Conservation (phyloP, 1,284 basidiomycete genomes). For the Ceratobasidium sp. region DNA sequence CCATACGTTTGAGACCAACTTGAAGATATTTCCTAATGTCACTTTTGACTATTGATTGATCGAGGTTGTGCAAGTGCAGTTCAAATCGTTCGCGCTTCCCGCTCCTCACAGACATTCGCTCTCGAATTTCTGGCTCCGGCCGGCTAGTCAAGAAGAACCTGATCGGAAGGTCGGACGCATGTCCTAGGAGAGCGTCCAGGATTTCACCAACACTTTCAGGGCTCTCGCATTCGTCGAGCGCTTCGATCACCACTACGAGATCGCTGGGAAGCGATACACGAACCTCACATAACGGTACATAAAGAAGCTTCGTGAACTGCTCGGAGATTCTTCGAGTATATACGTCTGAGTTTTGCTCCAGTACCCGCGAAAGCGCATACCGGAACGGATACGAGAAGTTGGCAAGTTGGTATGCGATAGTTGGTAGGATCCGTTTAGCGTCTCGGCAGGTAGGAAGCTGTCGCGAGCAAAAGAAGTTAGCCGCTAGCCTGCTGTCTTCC, state of each 20-base stretch:
- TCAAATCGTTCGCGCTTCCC: not conserved
- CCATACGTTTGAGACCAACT: not conserved
- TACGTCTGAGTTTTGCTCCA: not conserved
- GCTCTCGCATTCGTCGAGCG: slow-evolving; percentile 8
- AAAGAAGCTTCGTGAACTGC: not conserved
- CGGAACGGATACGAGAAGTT: not conserved
- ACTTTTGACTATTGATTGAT: not conserved
- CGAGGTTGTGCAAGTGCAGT: slow-evolving; percentile 8
- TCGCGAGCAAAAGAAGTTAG: not conserved
- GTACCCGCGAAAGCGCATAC: not conserved
- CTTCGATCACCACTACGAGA: not conserved
- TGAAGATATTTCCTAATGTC: slow-evolving; percentile 4
- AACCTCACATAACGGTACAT: not conserved
- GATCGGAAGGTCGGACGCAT: not conserved
- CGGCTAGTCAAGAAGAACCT: slow-evolving; percentile 29
- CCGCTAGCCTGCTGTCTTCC: not conserved
- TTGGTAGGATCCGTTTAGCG: not conserved
- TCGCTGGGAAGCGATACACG: not conserved
- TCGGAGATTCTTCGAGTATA: not conserved
- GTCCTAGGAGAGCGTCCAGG: not conserved
- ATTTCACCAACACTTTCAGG: not conserved
- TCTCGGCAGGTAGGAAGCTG: not conserved
- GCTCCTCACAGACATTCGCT: not conserved
- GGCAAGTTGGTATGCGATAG: slow-evolving; percentile 4
- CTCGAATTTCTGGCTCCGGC: slow-evolving; percentile 3